Conservation (phyloP, 768 basidiomycete species). For the Coprinopsis sp. region DNA sequence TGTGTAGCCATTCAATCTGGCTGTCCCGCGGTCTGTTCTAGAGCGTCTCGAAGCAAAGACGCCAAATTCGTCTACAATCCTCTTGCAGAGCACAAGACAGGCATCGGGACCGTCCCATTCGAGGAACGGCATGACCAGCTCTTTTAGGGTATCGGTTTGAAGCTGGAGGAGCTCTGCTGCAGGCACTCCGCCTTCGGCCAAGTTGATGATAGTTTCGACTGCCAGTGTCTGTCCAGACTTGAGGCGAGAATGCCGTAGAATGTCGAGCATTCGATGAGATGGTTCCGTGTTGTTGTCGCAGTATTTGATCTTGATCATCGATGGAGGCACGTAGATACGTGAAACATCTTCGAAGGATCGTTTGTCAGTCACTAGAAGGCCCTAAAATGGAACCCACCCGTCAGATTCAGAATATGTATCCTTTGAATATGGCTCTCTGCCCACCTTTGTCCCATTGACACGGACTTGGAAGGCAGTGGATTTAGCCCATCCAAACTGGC, state of each 20-base stretch:
- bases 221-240: constrained; percentile 43
- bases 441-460: constrained; percentile 44
- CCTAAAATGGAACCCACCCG: constrained; percentile 20
- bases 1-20: constrained; percentile 41
- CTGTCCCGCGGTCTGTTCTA: constrained; percentile 32
- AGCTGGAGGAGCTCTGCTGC: constrained; percentile 34
- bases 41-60: constrained; percentile 37
- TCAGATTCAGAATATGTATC: not conserved
- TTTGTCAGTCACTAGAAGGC: constrained; percentile 36
- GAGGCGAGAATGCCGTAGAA: constrained; percentile 49
- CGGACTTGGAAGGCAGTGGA: constrained; percentile 49
- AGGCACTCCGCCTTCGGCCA: constrained; percentile 61
- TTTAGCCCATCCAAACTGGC: constrained; percentile 30
- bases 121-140: constrained; percentile 34
- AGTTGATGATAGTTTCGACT: constrained; percentile 56
- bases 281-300: constrained; percentile 27
- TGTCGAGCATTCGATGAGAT: constrained; percentile 45
- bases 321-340: constrained; percentile 32
- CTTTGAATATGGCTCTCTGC: not conserved
- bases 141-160: constrained; percentile 29
- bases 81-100: constrained; percentile 40
- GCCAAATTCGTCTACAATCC: constrained; percentile 32
- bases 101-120: constrained; percentile 39
- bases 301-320: constrained; percentile 46
- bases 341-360: constrained; percentile 18